Evolutionary conservation across 768 basidiomycete species (phyloP), one percentile per base, ranked within the genome.

Genomic region (Pleurotus eryngii): DNA sequence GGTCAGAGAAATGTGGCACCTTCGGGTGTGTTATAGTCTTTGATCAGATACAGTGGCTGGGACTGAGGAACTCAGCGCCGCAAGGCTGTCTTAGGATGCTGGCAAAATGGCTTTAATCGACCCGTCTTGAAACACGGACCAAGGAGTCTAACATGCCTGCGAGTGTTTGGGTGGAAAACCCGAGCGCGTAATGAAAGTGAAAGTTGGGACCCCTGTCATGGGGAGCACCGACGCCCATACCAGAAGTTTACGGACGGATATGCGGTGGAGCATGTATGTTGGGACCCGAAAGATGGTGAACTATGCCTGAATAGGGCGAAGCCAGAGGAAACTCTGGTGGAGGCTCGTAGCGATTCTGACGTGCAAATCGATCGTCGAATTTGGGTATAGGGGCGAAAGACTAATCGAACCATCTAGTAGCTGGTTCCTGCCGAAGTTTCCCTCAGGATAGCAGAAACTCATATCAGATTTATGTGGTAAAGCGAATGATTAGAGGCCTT

Each of bases 301-400:
- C 85, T 88, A 88, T 89, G 85, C 74, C 73, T 87, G 86, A 85
- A 84, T 86, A 89, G 86, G 86, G 86, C 80, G 85, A 89, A 90
- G 89, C 87, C 89, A 90, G 89, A 87, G 89, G 88, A 90, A 90
- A 91, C 89, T 88, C 88, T 90, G 89, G 87, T 90, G 88, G 88
- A 90, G 86, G 89, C 86, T 88, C 84, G 85, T 87, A 90, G 89
- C 87, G 84, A 86, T 91, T 90, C 89, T 91, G 89, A 90, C 86
- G 86, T 90, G 89, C 89, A 91, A 90, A 90, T 90, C 87, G 85
- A 89, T 90, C 85, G 88, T 90, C 85, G 78, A 88, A 90, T 86
- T 88, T 89, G 88, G 87, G 88, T 89, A 90, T 90, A 90, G 89
- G 89, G 89, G 88, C 85, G 86, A 90, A 90, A 90, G 89, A 90